Evolutionary conservation across 2,329 filamentous ascomycete genomes (phyloP), one percentile per base, ranked within the genome.

Genomic region (Ramichloridium luteum): DNA sequence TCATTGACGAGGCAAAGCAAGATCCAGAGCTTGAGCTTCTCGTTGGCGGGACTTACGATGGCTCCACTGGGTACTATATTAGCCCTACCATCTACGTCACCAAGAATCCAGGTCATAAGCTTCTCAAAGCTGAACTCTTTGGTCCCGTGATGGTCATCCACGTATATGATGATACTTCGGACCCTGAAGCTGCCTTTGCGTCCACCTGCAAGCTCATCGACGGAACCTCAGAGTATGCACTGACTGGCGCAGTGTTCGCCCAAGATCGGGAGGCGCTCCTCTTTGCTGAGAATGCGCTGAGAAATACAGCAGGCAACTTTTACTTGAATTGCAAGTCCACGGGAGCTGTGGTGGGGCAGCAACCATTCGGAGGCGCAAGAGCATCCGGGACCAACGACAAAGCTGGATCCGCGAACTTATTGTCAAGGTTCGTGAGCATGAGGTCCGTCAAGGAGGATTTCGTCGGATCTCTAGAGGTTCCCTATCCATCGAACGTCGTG

Each of bases 241-340:
- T 88, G 32, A 88, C 81, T 0, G 81, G 81, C 8, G 70, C 79
- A 36, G 65, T 88, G 33, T 88, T 88, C 54, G 78, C 81, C 6
- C 59, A 67, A 34, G 79, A 85, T 56, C 65, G 81, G 25, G 58
- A 66, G 28, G 76, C 68, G 10, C 61, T 85, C 37, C 68, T 75
- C 14, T 66, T 67, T 34, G 81, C 80, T 0, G 80, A 85, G 56
- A 72, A 84, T 45, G 69, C 66, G 38, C 65, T 88, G 32, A 67
- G 79, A 42, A 74, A 85, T 52, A 64, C 77, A 0, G 80, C 81
- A 1, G 81, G 81, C 25, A 88, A 88, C 64, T 86, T 86, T 55
- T 88, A 88, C 61, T 68, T 88, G 59, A 88, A 86, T 62, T 80
- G 77, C 64, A 86, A 86, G 70, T 77, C 62, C 38, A 72, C 68